Evolutionary conservation across 306 rosid species (phyloP).

Genomic region (Fagus sylvatica): DNA sequence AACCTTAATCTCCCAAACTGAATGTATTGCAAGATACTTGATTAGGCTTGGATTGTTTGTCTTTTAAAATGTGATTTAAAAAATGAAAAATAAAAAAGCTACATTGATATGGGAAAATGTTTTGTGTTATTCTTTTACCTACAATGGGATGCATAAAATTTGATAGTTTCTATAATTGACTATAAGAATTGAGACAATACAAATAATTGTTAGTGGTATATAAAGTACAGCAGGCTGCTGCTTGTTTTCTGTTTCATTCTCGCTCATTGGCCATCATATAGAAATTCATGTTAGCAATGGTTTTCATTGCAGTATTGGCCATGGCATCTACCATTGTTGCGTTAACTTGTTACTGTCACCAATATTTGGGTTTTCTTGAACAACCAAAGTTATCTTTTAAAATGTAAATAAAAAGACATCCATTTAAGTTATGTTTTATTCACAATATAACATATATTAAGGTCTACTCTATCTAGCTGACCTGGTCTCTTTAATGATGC

Average conservation of each 20-base stretch:
- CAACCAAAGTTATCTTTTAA: not conserved
- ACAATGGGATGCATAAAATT: not conserved
- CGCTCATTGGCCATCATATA: not conserved
- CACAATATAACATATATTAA: not conserved
- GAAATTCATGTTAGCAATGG: slow-evolving; percentile 3
- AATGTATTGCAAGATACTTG: not conserved
- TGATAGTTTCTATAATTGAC: not conserved
- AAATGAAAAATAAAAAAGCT: not conserved
- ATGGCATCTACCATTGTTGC: not conserved
- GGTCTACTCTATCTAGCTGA: no score
- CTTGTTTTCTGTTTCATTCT: not conserved
- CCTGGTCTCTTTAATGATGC: slow-evolving; percentile 23
- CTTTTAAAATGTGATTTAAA: not conserved
- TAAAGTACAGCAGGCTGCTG: not conserved
- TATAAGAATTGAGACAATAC: not conserved
- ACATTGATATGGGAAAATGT: not conserved
- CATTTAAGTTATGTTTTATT: not conserved
- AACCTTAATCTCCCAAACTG: not conserved
- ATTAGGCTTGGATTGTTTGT: not conserved
- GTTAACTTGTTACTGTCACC: not conserved
- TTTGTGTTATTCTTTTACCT: not conserved
- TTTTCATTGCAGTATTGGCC: slow-evolving; percentile 1
- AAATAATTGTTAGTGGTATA: not conserved
- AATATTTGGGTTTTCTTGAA: not conserved
- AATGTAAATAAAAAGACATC: not conserved